Evolutionary conservation across 2,329 filamentous ascomycete genomes (phyloP).

Genomic region (Alternaria brassicae): DNA sequence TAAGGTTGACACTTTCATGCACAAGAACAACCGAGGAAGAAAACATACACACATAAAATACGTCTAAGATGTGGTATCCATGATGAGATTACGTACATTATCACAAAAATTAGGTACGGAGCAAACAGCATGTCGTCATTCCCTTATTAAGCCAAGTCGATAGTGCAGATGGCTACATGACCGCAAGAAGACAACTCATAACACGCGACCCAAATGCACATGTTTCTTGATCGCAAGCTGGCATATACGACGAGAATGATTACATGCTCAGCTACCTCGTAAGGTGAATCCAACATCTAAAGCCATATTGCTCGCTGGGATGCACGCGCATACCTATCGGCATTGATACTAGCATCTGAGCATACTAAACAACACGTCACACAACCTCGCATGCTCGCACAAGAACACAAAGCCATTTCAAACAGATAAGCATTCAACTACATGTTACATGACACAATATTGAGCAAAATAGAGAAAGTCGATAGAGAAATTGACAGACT

Average conservation of each 20-base stretch:
- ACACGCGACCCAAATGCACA: neutral
- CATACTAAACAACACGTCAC: neutral
- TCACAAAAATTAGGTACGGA: neutral
- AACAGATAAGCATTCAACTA: neutral
- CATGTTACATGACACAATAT: neutral
- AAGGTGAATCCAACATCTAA: neutral
- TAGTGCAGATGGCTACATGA: neutral
- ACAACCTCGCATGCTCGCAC: neutral
- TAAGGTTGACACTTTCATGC: neutral
- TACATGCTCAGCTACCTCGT: neutral
- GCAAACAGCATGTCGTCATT: too few species aligned
- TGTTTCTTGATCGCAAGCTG: neutral
- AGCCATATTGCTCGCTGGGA: neutral
- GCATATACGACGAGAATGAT: neutral
- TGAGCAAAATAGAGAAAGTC: neutral
- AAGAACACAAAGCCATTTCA: neutral
- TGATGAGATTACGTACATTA: neutral
- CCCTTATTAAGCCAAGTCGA: neutral
- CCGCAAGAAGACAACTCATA: neutral
- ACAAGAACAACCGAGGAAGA: neutral
- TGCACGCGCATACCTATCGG: neutral
- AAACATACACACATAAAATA: neutral
- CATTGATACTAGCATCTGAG: neutral
- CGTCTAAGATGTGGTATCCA: neutral
- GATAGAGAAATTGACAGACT: neutral